Evolutionary conservation across 805 yeast species (phyloP), one percentile per base, ranked within the genome.

Genomic region (Wickerhamiella lipophila): DNA sequence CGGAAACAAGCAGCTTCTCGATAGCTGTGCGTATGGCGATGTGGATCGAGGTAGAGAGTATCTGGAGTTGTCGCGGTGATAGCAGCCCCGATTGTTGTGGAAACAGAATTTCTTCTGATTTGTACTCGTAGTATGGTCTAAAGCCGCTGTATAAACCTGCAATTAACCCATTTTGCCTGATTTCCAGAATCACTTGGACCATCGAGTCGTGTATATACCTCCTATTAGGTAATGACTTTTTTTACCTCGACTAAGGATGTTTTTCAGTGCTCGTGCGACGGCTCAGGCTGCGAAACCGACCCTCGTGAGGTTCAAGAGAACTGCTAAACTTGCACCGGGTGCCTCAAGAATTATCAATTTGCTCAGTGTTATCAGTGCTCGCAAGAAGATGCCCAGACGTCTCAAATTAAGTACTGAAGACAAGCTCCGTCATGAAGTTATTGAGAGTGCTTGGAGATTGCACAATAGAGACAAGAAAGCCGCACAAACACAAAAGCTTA

Each of bases 341-440:
- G 69, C 72, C 42, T 70, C 74, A 62, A 68, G 76, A 49, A 65
- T 70, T 30, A 62, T 73, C 51, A 69, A 69, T 45, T 81, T 79
- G 67, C 73, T 89, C 53, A 81, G 94, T 36, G 95, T 89, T 19
- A 64, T 88, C 56, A 78, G 92, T 11, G 96, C 94, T 6, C 75
- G 82, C 50, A 79, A 87, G 69, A 89, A 87, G 65, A 88, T 81
- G 65, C 98, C 98, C 42, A 77, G 79, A 56, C 68, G 85, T 57
- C 65, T 92, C 54, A 84, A 80, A 58, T 68, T 87, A 29, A 74
- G 80, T 56, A 69, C 74, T 22, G 96, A 88, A 64, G 97, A 92
- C 61, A 71, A 80, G 50, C 72, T 89, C 53, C 83, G 92, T 60
- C 97, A 89, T 62, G 76, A 78, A 55, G 77, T 87, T 9, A 81